phyloP scores from a whole-genome alignment of 2,329 filamentous ascomycete species.

The Plenodomus tracheiphilus region DNA sequence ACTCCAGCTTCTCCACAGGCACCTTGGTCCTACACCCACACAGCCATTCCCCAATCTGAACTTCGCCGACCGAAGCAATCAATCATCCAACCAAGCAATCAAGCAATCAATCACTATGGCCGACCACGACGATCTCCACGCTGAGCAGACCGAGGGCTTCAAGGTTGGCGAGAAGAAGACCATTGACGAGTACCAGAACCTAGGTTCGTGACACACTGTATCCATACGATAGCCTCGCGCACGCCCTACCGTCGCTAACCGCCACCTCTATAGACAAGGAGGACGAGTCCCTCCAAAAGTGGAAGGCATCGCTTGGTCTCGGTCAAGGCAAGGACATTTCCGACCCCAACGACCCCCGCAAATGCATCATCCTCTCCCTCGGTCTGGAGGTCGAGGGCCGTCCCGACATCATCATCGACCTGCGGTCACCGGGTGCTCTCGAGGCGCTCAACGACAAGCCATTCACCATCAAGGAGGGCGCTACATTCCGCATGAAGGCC shows the following conservation, averaged over 20 bases:
- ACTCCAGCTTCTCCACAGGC: conserved; percentile 10
- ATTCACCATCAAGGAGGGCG: conserved; percentile 96
- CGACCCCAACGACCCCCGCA: conserved; percentile 73
- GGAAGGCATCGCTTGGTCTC: conserved; percentile 95
- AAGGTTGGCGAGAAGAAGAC: conserved; percentile 99
- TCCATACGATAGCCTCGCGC: too few species aligned
- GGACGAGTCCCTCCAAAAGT: conserved; percentile 94
- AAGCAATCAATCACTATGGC: conserved; percentile 28
- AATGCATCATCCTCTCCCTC: conserved; percentile 90
- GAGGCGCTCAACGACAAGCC: conserved; percentile 83
- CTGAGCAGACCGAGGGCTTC: conserved; percentile 91
- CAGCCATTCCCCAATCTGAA: neutral
- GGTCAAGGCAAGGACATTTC: conserved; percentile 60
- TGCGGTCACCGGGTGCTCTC: conserved; percentile 73
- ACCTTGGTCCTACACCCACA: conserved; percentile 5
- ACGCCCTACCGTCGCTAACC: conserved; percentile 11
- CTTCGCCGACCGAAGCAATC: neutral
- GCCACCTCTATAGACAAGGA: conserved; percentile 58
- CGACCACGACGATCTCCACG: conserved; percentile 76
- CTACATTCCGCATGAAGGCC: conserved; percentile 91
- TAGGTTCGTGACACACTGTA: conserved; percentile 68
- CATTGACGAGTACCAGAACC: conserved; percentile 88
- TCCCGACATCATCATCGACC: conserved; percentile 83
- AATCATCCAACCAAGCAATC: conserved; percentile 2
- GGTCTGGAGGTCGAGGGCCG: conserved; percentile 85